Percentiles rank a stretch among this genome's conserved stretches.
Conservation (phyloP, 768 basidiomycete species). For the Trametopsis cervina region DNA sequence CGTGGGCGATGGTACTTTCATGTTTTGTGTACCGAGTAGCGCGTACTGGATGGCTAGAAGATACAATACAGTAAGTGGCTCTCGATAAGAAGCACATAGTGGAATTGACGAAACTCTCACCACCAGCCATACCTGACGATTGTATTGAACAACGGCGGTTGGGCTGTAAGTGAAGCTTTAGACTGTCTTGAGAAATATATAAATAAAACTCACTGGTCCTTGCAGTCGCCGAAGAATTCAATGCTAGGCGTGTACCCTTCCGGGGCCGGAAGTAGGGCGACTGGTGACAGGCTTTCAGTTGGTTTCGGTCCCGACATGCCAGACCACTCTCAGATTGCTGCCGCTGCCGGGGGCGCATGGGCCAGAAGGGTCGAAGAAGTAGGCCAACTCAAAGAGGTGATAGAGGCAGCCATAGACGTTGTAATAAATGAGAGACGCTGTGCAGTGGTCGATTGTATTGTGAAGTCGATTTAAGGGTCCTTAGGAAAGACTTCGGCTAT, state of each 20-base stretch:
- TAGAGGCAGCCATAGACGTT: slow-evolving; percentile 43
- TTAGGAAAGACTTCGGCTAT: neutral
- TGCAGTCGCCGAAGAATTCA: slow-evolving; percentile 51
- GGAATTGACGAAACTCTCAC: neutral
- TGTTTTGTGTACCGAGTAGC: slow-evolving; percentile 61
- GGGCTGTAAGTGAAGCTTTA: slow-evolving; percentile 36
- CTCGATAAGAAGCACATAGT: neutral
- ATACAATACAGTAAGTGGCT: slow-evolving; percentile 50
- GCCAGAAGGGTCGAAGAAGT: slow-evolving; percentile 33
- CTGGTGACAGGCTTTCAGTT: slow-evolving; percentile 46
- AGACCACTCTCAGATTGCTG: slow-evolving; percentile 56
- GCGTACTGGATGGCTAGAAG: slow-evolving; percentile 69
- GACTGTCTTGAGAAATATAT: neutral
- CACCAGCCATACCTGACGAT: slow-evolving; percentile 62
- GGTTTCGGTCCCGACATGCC: slow-evolving; percentile 60
- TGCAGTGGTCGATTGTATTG: slow-evolving; percentile 57
- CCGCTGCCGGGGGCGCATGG: slow-evolving; percentile 66
- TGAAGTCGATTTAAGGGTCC: slow-evolving; percentile 15
- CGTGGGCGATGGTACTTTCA: slow-evolving; percentile 64
- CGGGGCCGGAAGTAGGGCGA: slow-evolving; percentile 39
- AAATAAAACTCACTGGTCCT: neutral
- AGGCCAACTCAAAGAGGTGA: slow-evolving; percentile 28
- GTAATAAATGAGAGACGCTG: slow-evolving; percentile 54
- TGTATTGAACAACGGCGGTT: slow-evolving; percentile 67
- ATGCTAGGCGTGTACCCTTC: slow-evolving; percentile 59